A percentile compares a stretch with the other conserved stretches of the same genome.
Evolutionary conservation across 768 basidiomycete genomes (phyloP).

Genomic region (Termitomyces sp.): DNA sequence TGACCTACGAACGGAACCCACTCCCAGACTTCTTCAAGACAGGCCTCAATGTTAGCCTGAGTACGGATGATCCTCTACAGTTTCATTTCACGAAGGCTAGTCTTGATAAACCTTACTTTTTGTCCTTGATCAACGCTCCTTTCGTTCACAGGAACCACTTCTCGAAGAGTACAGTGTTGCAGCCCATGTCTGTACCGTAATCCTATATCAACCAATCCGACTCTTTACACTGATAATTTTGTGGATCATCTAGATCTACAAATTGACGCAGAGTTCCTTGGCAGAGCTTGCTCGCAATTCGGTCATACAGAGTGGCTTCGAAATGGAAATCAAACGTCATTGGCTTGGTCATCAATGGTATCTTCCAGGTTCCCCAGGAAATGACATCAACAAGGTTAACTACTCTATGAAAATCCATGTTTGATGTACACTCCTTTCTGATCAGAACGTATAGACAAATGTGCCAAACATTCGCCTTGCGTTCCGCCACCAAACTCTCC

Average conservation of each 20-base stretch:
- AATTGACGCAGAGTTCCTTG: conserved; percentile 87
- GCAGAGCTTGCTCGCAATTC: conserved; percentile 99
- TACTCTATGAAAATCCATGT: not conserved
- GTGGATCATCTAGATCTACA: conserved; percentile 71
- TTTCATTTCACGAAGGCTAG: conserved; percentile 97
- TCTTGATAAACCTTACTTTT: not conserved
- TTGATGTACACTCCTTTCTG: not conserved
- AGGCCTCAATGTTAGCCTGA: conserved; percentile 92
- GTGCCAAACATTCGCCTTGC: conserved; percentile 87
- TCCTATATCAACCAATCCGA: too few relatives aligned
- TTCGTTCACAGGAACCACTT: conserved; percentile 67
- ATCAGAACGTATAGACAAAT: conserved; percentile 65
- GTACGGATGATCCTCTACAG: conserved; percentile 93
- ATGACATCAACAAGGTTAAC: conserved; percentile 89
- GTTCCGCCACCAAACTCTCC: conserved; percentile 86
- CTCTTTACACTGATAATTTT: not conserved
- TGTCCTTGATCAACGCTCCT: not conserved
- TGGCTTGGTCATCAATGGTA: conserved; percentile 96
- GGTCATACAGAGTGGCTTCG: conserved; percentile 94
- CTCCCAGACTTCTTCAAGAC: conserved; percentile 96
- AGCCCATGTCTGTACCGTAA: conserved; percentile 64
- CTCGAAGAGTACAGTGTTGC: conserved; percentile 98
- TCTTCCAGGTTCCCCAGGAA: conserved; percentile 86
- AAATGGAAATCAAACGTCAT: conserved; percentile 96
- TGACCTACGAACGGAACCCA: conserved; percentile 96